Percentiles rank a stretch among this genome's conserved stretches.
These are phyloP conservation scores for Pseudogymnoascus sp. DNA, from an alignment of 2,329 filamentous ascomycete species.

Conservation along the genomic window DNA sequence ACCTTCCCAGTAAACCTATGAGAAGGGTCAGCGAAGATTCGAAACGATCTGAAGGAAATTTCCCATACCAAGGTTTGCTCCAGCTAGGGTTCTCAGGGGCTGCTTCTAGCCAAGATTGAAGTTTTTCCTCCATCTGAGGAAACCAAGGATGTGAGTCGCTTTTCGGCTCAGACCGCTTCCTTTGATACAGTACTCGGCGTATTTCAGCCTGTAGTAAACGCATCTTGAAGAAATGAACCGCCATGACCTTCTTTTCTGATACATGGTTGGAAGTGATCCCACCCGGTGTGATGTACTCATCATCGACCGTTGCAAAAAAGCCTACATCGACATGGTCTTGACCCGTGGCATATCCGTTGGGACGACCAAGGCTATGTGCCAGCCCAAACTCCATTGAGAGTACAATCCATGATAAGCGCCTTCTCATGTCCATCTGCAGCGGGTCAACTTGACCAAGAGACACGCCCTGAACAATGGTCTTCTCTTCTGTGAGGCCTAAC, in stretches of 20 bases:
- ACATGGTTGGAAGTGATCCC: conserved; percentile 68
- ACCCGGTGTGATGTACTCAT: conserved; percentile 71
- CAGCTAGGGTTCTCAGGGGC: conserved; percentile 65
- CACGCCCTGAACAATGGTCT: conserved; percentile 64
- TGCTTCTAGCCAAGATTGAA: conserved; percentile 72
- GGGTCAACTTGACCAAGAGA: conserved; percentile 56
- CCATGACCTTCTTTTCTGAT: conserved; percentile 77
- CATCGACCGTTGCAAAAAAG: conserved; percentile 77
- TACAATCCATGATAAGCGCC: conserved; percentile 82
- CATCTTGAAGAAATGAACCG: conserved; percentile 93
- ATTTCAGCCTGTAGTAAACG: conserved; percentile 82
- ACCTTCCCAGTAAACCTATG: conserved; percentile 60
- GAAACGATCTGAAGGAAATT: neutral
- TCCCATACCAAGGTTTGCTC: conserved; percentile 68
- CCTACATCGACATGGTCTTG: conserved; percentile 78
- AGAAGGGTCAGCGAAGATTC: conserved; percentile 18
- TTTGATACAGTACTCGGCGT: conserved; percentile 76
- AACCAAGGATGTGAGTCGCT: conserved; percentile 87
- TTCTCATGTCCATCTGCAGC: conserved; percentile 80
- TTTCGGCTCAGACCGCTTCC: conserved; percentile 68
- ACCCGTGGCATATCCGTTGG: conserved; percentile 75
- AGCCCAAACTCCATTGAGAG: conserved; percentile 84
- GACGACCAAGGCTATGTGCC: conserved; percentile 80
- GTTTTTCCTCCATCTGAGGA: conserved; percentile 66
- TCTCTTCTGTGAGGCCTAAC: conserved; percentile 79